phyloP scores from a whole-genome alignment of 2,329 filamentous ascomycete species.

The Madurella mycetomatis region DNA sequence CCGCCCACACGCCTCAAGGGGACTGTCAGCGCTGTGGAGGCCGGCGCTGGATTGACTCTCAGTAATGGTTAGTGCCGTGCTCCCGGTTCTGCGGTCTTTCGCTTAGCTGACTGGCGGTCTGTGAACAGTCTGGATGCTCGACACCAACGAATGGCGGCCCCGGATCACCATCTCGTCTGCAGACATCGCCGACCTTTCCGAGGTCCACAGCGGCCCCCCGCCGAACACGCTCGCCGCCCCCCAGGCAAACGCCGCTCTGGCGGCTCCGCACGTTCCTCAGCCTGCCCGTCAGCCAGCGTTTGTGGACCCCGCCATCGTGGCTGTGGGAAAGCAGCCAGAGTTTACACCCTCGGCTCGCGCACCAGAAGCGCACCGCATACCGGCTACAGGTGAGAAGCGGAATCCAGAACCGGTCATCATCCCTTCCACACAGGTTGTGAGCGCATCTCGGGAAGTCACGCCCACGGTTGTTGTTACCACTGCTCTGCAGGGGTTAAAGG shows the following conservation, averaged over 20 bases:
- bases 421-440: slow-evolving; percentile 13
- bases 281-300: slow-evolving; percentile 44
- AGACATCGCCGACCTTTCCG: slow-evolving; percentile 43
- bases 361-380: slow-evolving; percentile 24
- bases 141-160: slow-evolving; percentile 38
- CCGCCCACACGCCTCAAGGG: slow-evolving; percentile 64
- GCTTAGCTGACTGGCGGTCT: background rate
- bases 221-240: slow-evolving; percentile 25
- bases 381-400: slow-evolving; percentile 31
- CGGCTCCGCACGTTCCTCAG: slow-evolving; percentile 4
- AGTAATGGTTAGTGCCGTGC: slow-evolving; percentile 58
- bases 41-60: slow-evolving; percentile 65
- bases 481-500: slow-evolving; percentile 24
- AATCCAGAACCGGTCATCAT: slow-evolving; percentile 27
- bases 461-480: slow-evolving; percentile 21
- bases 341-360: slow-evolving; percentile 18
- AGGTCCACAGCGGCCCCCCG: slow-evolving; percentile 24
- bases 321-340: slow-evolving; percentile 49
- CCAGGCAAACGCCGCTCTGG: slow-evolving; percentile 1
- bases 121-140: slow-evolving; percentile 36
- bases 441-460: slow-evolving; percentile 15
- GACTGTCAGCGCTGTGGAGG: slow-evolving; percentile 62
- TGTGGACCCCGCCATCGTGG: slow-evolving; percentile 79
- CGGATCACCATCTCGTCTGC: slow-evolving; percentile 43
- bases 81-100: background rate